Base-by-base conservation (phyloP, 768 basidiomycete species). In the Cystobasidium onofrii region DNA sequence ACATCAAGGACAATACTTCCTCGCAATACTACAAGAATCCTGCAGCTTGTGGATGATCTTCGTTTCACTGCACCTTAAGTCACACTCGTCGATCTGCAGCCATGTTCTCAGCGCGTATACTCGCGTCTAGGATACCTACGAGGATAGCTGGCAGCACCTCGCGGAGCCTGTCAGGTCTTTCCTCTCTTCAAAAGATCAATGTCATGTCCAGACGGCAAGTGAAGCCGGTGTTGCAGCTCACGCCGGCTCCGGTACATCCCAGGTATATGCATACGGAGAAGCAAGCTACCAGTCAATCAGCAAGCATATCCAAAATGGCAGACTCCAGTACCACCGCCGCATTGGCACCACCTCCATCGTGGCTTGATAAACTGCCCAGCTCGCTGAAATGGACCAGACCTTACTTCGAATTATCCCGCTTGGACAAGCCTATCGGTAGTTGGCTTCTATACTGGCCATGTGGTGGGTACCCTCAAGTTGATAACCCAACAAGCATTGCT, bases 381-480 rank as follows among this genome's bases (percentile, higher is more conserved):
- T 50, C 64, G 12, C 15, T 63, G 15, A 39, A 52, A 43, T 73
- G 72, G 62, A 73, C 72, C 10, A 23, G 73, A 64, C 94, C 96
- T 3, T 99, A 98, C 81, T 78, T 93, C 1, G 88, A 89, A 79
- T 84, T 99, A 29, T 90, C 89, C 55, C 86, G 96, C 70, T 85
- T 95, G 44, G 94, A 99, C 83, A 99, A 97, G 80, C 95, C 96
- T 20, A 97, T 96, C 74, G 96, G 96, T 36, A 91, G 92, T 0
- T 83, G 93, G 55, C 81, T 99, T 17, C 84, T 99, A 18, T 95
- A 89, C 80, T 94, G 92, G 83, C 96, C 96, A 0, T 98, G 96
- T 81, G 86, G 95, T 96, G 70, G 77, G 88, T 15, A 60, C 31
- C 27, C 33, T 50, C 15, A n/a, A n/a, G n/a, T n/a, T n/a, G n/a